Evolutionary conservation across 2,329 filamentous ascomycete genomes (phyloP), one percentile per base, ranked within the genome.

Genomic region (Ascochyta viciae-villosae): DNA sequence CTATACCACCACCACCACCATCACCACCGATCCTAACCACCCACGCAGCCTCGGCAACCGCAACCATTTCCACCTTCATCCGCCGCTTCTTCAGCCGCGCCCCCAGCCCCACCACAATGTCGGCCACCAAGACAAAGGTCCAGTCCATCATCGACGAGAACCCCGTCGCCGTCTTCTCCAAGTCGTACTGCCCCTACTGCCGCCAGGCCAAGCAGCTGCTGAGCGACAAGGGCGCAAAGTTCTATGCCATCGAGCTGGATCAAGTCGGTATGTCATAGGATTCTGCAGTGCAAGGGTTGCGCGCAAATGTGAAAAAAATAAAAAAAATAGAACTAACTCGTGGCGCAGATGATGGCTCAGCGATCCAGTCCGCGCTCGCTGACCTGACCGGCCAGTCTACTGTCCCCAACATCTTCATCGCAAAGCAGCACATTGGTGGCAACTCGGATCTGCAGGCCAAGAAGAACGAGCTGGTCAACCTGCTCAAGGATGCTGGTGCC

Each of bases 101-200:
- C 60, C 74, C 82, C 65, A 82, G 77, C 59, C 82, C 89, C 67
- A 82, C 85, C 79, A 85, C 80, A 71, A 96, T 96, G 90, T 88
- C 91, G 73, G 86, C 89, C 75, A 90, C 91, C 73, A 91, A 90
- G 80, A 83, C 85, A 62, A 96, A 96, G 80, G 91, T 90, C 60
- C 87, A 96, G 78, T 78, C 82, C 72, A 88, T 97, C 80, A 96
- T 98, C 77, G 87, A 95, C 78, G 88, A 93, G 74, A 95, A 96
- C 81, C 80, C 87, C 70, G 92, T 96, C 77, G 88, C 95, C 70
- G 91, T 99, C 76, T 99, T 99, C 85, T 93, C 89, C 80, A 99
- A 99, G 83, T 91, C 89, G 15, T 96, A 92, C 82, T 99, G 95
- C 85, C 92, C 93, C 12, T 96, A 96, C 85, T 98, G 94, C 85